Base-by-base conservation (phyloP, 1,139 yeast genomes). In the Taphrina pruni region DNA sequence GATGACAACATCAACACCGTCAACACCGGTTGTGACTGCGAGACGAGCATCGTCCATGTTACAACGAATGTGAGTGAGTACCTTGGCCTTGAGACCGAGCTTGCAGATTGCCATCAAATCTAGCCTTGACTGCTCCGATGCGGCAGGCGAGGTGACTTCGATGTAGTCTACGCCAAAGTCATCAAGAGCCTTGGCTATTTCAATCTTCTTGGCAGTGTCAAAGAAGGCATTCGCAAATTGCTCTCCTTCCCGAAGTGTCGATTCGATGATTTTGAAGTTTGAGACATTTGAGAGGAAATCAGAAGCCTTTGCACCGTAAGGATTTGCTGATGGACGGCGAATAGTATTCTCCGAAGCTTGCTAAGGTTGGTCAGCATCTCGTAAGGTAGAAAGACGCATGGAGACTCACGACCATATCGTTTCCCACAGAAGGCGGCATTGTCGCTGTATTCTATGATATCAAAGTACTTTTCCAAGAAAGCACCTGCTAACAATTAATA, bases 51-150 rank as follows among this genome's bases (percentile, higher is more conserved):
- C 99, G 79, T 94, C 98, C 98, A 94, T 93, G 80, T 93, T 97
- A 81, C 99, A 94, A 14, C 72, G 71, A 36, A 72, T 72, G 60
- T 72, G 74, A 66, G 89, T 86, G 76, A 93, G 85, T 73, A 93
- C 91, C 83, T 94, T 94, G 73, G 98, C 95, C 83, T 90, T 92
- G 79, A 94, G 87, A 2, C 98, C 98, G 75, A 94, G 85, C 83
- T 94, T 93, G 85, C 98, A 94, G 75, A 94, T 94, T 72, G 97
- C 98, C 82, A 94, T 97, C 84, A 98, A 93, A 81, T 94, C 99
- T 75, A 79, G 82, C 79, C 95, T 86, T 72, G 94, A 87, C 82
- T 94, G 98, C 81, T 94, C 98, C 70, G 95, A 88, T 65, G 98
- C 98, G 69, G 95, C 98, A 32, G 99, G 99, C 1, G 97, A 92